Conservation (phyloP, 1,284 basidiomycete genomes). For the Rugiboletus extremiorientalis region DNA sequence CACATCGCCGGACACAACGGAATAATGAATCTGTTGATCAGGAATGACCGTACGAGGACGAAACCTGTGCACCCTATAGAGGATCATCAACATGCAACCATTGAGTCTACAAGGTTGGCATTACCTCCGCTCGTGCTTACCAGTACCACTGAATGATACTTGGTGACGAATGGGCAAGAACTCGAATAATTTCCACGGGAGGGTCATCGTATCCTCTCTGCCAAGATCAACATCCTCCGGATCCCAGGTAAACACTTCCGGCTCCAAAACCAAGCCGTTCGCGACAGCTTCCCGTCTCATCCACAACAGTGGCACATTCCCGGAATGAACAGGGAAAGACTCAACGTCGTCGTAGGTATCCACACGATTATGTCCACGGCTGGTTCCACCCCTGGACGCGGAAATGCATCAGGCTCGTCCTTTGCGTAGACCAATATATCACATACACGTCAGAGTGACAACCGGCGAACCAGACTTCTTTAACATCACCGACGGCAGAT, state of each 20-base stretch:
- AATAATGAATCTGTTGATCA: slow-evolving; percentile 17
- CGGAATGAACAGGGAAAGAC: slow-evolving; percentile 12
- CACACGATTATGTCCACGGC: slow-evolving; percentile 13
- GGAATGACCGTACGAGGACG: slow-evolving; percentile 17
- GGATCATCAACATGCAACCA: too few relatives aligned
- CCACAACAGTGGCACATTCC: slow-evolving; percentile 29
- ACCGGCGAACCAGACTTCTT: slow-evolving; percentile 37
- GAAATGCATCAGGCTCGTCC: slow-evolving; percentile 1
- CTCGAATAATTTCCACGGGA: slow-evolving; percentile 13
- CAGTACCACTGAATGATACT: slow-evolving; percentile 10
- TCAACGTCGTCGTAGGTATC: too few relatives aligned
- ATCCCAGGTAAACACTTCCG: slow-evolving; percentile 26
- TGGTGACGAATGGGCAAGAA: slow-evolving; percentile 19
- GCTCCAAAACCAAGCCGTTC: slow-evolving; percentile 20
- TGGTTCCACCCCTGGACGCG: slow-evolving; percentile 24
- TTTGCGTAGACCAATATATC: neutral
- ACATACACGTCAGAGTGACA: slow-evolving; percentile 36
- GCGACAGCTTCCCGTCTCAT: slow-evolving; percentile 28
- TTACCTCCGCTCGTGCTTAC: slow-evolving; percentile 7
- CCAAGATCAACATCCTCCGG: slow-evolving; percentile 27
- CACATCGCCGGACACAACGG: too few relatives aligned
- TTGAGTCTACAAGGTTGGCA: too few relatives aligned
- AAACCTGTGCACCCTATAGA: too few relatives aligned
- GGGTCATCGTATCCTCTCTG: neutral
- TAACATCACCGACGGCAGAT: slow-evolving; percentile 15